A percentile compares a stretch with the other conserved stretches of the same genome.
These are phyloP conservation scores for Arthrinium puccinioides DNA, from an alignment of 2,329 filamentous ascomycete genomes.

Conservation along the genomic window DNA sequence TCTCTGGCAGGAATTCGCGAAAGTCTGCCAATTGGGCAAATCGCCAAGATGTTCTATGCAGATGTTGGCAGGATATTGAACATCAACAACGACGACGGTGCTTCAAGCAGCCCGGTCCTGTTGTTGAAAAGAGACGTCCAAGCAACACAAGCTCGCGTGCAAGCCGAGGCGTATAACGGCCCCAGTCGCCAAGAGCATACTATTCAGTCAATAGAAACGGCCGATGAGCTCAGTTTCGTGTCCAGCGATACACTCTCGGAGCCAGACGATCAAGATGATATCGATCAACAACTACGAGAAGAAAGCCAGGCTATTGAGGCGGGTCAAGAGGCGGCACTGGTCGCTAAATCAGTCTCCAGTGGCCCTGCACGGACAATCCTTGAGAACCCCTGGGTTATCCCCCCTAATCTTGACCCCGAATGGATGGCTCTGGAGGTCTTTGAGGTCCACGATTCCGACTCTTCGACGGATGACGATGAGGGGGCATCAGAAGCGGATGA, in stretches of 20 bases:
- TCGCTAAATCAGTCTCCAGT: not conserved
- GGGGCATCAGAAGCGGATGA: constrained; percentile 6
- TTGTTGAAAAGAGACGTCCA: constrained; percentile 65
- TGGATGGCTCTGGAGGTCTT: constrained; percentile 91
- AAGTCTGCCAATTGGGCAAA: constrained; percentile 45
- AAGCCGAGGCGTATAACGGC: constrained; percentile 17
- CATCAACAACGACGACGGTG: constrained; percentile 52
- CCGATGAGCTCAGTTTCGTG: constrained; percentile 5
- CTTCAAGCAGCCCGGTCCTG: constrained; percentile 66
- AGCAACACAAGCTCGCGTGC: constrained; percentile 37
- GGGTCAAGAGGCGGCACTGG: not conserved
- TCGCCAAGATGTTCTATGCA: constrained; percentile 90
- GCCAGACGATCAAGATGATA: constrained; percentile 29
- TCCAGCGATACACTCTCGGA: constrained; percentile 16
- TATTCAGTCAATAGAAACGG: constrained; percentile 7
- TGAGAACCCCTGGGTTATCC: constrained; percentile 48
- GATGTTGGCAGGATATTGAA: constrained; percentile 87
- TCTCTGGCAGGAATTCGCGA: constrained; percentile 41
- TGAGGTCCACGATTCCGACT: constrained; percentile 48
- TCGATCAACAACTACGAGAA: constrained; percentile 37
- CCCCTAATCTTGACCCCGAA: constrained; percentile 72
- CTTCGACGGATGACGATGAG: constrained; percentile 15
- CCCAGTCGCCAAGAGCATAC: not conserved
- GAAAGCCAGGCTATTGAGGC: constrained; percentile 20
- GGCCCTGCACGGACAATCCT: constrained; percentile 1